Conservation (phyloP, 106 monocot genomes). For the Platanthera guangdongensis region DNA sequence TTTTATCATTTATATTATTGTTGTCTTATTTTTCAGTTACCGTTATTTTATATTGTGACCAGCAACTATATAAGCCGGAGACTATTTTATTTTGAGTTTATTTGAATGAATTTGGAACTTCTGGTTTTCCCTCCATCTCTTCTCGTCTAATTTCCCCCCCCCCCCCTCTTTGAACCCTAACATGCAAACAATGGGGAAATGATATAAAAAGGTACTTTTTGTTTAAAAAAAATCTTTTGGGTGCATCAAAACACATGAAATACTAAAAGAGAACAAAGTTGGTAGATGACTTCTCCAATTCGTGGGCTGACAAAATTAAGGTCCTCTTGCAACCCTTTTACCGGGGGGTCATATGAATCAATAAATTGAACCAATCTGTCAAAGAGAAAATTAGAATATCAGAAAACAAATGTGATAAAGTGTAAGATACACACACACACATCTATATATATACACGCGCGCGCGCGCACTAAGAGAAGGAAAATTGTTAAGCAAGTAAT, state of each 20-base stretch:
- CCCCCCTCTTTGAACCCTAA: no score
- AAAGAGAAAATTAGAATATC: conserved; percentile 18
- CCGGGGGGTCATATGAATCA: conserved; percentile 92
- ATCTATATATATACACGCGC: neutral
- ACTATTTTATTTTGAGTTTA: no score
- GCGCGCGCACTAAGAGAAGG: no score
- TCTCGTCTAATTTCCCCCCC: no score
- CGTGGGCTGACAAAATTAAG: conserved; percentile 98
- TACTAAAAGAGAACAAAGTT: conserved; percentile 1
- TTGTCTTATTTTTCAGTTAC: no score
- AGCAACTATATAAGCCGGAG: no score
- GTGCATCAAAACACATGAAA: neutral
- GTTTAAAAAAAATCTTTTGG: neutral
- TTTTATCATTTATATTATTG: no score
- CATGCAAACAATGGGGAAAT: neutral
- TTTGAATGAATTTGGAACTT: no score
- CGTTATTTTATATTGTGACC: no score
- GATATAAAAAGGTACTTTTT: neutral
- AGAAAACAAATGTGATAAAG: neutral
- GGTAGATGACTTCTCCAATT: conserved; percentile 80
- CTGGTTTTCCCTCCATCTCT: no score
- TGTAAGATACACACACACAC: neutral
- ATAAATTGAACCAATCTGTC: conserved; percentile 94
- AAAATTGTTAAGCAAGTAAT: neutral
- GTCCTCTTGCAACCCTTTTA: conserved; percentile 97